These are phyloP conservation scores for Penicillium glabrum DNA, from an alignment of 2,329 filamentous ascomycete genomes.

Conservation along the genomic window DNA sequence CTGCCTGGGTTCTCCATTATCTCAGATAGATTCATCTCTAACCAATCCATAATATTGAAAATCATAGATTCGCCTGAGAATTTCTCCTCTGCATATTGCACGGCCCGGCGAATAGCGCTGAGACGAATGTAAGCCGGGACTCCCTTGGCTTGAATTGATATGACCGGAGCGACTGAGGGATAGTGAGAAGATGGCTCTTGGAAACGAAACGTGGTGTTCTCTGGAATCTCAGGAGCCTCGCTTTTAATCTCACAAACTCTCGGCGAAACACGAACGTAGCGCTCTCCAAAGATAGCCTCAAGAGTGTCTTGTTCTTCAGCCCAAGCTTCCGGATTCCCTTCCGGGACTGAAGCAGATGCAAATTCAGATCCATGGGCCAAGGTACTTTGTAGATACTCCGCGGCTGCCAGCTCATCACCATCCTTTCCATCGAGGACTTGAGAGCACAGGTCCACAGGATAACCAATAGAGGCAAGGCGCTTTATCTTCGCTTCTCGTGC, in stretches of 20 bases:
- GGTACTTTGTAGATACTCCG: slow-evolving; percentile 73
- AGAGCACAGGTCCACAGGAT: slow-evolving; percentile 79
- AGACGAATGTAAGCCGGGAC: slow-evolving; percentile 92
- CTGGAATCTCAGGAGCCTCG: slow-evolving; percentile 47
- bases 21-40: slow-evolving; percentile 78
- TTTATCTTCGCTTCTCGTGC: slow-evolving; percentile 80
- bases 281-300: slow-evolving; percentile 80
- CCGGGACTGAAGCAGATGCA: slow-evolving; percentile 12
- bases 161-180: slow-evolving; percentile 65
- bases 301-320: slow-evolving; percentile 80
- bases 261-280: slow-evolving; percentile 61
- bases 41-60: slow-evolving; percentile 86
- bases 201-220: slow-evolving; percentile 60
- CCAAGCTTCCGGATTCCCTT: slow-evolving; percentile 63
- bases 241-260: slow-evolving; percentile 71
- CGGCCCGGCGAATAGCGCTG: slow-evolving; percentile 75
- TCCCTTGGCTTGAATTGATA: slow-evolving; percentile 65
- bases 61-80: slow-evolving; percentile 86
- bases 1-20: slow-evolving; percentile 83
- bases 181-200: slow-evolving; percentile 69
- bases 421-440: slow-evolving; percentile 69
- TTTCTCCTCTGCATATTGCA: slow-evolving; percentile 68
- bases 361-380: slow-evolving; percentile 53
- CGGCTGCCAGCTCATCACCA: slow-evolving; percentile 73
- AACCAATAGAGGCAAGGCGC: slow-evolving; percentile 77